Base-by-base conservation (phyloP, 2,329 filamentous ascomycete genomes). In the Aspergillus transmontanensis region DNA sequence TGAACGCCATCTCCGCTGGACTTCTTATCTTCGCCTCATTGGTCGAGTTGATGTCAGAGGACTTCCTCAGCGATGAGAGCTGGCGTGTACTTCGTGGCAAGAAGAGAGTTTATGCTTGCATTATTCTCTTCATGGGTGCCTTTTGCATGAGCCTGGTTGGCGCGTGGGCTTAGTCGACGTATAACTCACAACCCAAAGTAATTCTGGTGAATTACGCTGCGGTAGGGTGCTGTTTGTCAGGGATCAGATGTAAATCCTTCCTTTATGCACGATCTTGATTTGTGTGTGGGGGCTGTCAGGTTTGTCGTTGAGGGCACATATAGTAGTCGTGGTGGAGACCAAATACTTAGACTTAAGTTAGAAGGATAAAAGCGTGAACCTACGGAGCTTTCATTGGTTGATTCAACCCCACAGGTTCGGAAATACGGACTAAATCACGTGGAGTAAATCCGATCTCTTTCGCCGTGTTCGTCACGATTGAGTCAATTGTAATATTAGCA, bases 1-100 rank as follows among this genome's bases (percentile, higher is more conserved):
- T 94, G 90, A 94, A 94, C 69, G 90, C 90, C 56, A 89, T 94
- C 43, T 92, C 89, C 0, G 87, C 89, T n/a, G 91, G 91, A 0
- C 80, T 94, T 45, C 77, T 94, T 41, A 82, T 94, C 7, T 94
- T 92, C 71, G 90, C 91, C 0, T 91, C 90, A 0, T 79, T 94
- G 26, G 90, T 94, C 0, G 90, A 94, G 77, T 80, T 94, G 19
- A 83, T 94, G 62, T 89, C 90, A 0, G 91, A 94, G 75, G 91
- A 94, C 72, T 94, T 94, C 66, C 74, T 93, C 64, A 88, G 86
- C 14, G 90, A 92, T 68, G 89, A 91, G 81, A 92, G 89, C 76
- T 92, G 91, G 82, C 84, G 83, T 69, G 81, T 86, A 23, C 79
- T 93, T 43, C 85, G 84, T 62, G 90, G 90, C 0, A 84, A 78